Base-by-base conservation (phyloP, 1,284 basidiomycete genomes). In the Garcileccinum viscosum region DNA sequence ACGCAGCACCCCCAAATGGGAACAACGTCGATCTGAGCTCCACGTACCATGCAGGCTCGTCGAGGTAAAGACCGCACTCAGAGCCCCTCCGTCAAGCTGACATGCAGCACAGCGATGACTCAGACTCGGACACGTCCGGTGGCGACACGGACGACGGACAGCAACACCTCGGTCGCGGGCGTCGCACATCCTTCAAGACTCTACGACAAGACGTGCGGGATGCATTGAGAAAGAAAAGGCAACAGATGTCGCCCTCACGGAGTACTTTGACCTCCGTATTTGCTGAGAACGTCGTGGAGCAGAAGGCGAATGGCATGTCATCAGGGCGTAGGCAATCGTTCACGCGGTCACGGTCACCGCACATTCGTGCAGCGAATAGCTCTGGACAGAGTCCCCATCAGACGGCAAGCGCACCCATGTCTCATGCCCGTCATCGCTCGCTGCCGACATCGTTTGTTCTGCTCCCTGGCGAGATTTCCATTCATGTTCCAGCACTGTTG, bases 1-100 rank as follows among this genome's bases (percentile, higher is more conserved):
- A 78, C 38, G 71, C 73, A 63, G 73, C 75, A 65, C 81, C 70
- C 24, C 75, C 76, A 19, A 72, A 77, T 42, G 67, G 72, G 42
- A 79, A 76, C 72, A 73, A 75, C 69, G 71, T 89, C 72, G 93
- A 89, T 73, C 89, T 93, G 89, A 94, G 92, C 75, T 93, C 93
- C n/a, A 94, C 93, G 74, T 94, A 94, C 80, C 90, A 93, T 70
- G 93, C 90, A 24, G 93, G 93, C 42, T 92, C 91, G n/a, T 59
- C 58, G 32, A 59, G 58, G 58, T 59, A 53, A 53, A 53, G 24
- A 19, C 27, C 50, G 19, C 50, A 1, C 27, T 53, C 50, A 8
- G 27, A 53, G 17, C 27, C 7, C 32, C 15, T 33, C 37, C 38
- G 56, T 62, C 59, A 30, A 37, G 64, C 12, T 65, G 44, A 62